Evolutionary conservation across 495 filamentous ascomycete species (phyloP), one percentile per base, ranked within the genome.

Genomic region (Podospora pseudocomata): DNA sequence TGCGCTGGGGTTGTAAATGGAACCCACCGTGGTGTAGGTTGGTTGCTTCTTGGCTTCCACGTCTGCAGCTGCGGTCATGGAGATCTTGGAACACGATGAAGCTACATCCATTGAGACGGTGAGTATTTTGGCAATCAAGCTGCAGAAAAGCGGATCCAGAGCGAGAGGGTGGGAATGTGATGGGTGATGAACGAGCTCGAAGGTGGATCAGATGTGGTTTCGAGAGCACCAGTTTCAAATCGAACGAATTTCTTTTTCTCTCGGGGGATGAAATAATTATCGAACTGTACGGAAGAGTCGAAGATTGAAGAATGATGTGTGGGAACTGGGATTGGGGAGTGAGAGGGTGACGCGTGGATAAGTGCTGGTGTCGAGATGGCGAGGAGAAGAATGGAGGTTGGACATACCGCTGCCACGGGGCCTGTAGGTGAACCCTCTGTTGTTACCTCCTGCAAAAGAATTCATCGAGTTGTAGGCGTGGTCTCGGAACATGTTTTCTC

Each of bases 21-120:
- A 81, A 18, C 82, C 82, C 23, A 82, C 82, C 6, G 82, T 84
- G 7, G 81, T 84, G 65, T 80, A 84, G 5, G 74, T 78, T 13
- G 75, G 72, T 63, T 73, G 73, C 13, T 53, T 65, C 53, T 6
- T 64, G 19, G 39, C 15, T 49, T 49, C 39, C 39, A 49, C 7
- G 15, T 16, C 39, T 49, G 23, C 27, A 59, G 62, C 68, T 19
- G 67, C 49, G 7, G 32, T 67, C 67, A 65, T 61, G 27, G 65
- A 34, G 13, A 59, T 49, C 39, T 49, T 49, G 23, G 4, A 67
- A 19, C 27, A 32, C n/a, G 44, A 30, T 59, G 20, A 64, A 55
- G 67, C 63, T 23, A 63, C 26, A 20, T 60, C 56, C 59, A 57
- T 27, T 44, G 27, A 26, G 53, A 62, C 61, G 58, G 26, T 63